Percentiles rank a stretch among this genome's conserved stretches.
Evolutionary conservation across 2,329 filamentous ascomycete species (phyloP).

Genomic region (Aureobasidium subglaciale): DNA sequence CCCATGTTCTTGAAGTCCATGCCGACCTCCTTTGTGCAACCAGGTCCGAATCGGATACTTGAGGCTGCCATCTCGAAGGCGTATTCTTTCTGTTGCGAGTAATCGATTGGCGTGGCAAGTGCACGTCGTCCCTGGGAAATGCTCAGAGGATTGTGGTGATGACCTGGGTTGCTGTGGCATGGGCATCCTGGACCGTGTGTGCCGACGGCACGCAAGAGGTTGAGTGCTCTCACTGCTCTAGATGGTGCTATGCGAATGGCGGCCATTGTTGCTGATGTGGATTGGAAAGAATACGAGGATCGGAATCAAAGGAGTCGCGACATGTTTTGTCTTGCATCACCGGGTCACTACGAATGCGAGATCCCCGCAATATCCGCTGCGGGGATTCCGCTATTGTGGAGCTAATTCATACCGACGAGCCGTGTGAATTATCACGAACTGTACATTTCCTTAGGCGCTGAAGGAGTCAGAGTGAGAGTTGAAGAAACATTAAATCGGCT

Average conservation of each 20-base stretch:
- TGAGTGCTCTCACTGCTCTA: constrained; percentile 55
- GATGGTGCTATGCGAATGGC: constrained; percentile 37
- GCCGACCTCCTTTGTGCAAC: constrained; percentile 89
- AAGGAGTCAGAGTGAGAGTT: neutral
- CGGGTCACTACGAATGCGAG: too few relatives aligned
- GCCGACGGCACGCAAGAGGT: constrained; percentile 78
- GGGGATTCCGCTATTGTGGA: neutral
- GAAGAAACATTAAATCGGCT: too few relatives aligned
- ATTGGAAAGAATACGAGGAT: neutral
- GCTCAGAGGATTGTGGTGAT: constrained; percentile 55
- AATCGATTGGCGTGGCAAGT: constrained; percentile 70
- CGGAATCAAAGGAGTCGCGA: neutral
- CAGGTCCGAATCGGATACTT: constrained; percentile 87
- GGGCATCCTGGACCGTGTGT: constrained; percentile 82
- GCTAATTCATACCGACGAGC: neutral
- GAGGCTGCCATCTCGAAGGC: constrained; percentile 98
- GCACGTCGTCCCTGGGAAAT: constrained; percentile 51
- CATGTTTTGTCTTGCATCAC: constrained; percentile 11
- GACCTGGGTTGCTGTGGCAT: constrained; percentile 81
- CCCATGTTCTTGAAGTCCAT: constrained; percentile 96
- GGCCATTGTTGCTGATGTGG: constrained; percentile 24
- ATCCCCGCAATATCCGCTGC: too few relatives aligned
- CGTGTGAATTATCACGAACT: neutral
- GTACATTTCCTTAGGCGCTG: too few relatives aligned
- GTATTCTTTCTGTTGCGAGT: constrained; percentile 78